These are phyloP conservation scores for Boletales sp. DNA, from an alignment of 768 basidiomycete species.

Conservation along the genomic window DNA sequence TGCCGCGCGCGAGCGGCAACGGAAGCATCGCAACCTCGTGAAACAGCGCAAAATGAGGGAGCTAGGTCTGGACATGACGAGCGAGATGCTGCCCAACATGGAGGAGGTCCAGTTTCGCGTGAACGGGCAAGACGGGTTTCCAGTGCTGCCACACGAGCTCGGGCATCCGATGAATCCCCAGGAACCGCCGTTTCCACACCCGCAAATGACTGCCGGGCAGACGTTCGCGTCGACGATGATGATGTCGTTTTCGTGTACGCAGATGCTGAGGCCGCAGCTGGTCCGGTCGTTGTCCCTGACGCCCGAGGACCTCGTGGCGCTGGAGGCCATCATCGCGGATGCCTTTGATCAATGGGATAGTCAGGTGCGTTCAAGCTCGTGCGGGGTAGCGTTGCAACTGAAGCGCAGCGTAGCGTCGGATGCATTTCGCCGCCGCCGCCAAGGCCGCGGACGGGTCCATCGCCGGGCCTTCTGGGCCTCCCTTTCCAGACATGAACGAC, in stretches of 20 bases:
- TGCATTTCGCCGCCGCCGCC: slow-evolving; percentile 41
- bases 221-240: slow-evolving; percentile 77
- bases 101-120: slow-evolving; percentile 68
- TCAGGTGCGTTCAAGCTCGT: slow-evolving; percentile 46
- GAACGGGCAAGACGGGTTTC: slow-evolving; percentile 40
- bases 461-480: slow-evolving; percentile 23
- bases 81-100: slow-evolving; percentile 61
- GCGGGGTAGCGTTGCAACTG: neutral
- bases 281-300: slow-evolving; percentile 71
- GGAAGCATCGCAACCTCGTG: slow-evolving; percentile 75
- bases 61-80: slow-evolving; percentile 78
- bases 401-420: slow-evolving; percentile 35
- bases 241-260: slow-evolving; percentile 72
- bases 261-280: slow-evolving; percentile 70
- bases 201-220: slow-evolving; percentile 55
- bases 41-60: slow-evolving; percentile 81
- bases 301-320: slow-evolving; percentile 71
- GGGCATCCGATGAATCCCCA: slow-evolving; percentile 35
- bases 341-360: slow-evolving; percentile 88
- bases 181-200: slow-evolving; percentile 64
- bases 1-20: slow-evolving; percentile 75
- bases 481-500: slow-evolving; percentile 34
- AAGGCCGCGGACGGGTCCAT: slow-evolving; percentile 29
- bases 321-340: slow-evolving; percentile 78
- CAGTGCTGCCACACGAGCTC: slow-evolving; percentile 35